Evolutionary conservation across 2,329 filamentous ascomycete genomes (phyloP).

Genomic region (Lasiodiplodia sp.): DNA sequence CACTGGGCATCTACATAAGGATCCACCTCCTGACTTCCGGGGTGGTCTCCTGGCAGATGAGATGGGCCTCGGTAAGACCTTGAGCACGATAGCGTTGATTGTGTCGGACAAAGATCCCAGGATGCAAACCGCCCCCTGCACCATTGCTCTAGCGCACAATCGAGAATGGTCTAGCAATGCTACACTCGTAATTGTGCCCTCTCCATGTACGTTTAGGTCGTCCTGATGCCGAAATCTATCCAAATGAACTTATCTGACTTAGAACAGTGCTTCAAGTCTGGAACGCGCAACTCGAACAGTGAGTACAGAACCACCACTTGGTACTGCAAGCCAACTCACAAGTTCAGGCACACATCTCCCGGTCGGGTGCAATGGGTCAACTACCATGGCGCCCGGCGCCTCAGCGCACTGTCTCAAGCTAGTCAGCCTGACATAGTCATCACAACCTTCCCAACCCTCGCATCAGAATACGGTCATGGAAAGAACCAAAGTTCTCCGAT

Average conservation of each 20-base stretch:
- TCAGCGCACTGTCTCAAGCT: neutral
- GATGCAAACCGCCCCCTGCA: too few species aligned
- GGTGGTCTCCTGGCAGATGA: conserved; percentile 83
- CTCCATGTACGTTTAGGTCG: neutral
- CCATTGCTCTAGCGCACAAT: neutral
- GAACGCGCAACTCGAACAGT: neutral
- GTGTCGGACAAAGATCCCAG: conserved; percentile 12
- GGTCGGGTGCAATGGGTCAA: neutral
- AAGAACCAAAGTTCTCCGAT: neutral
- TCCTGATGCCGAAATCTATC: neutral
- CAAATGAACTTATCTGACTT: too few species aligned
- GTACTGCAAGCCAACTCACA: neutral
- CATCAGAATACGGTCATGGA: neutral
- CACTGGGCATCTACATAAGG: conserved; percentile 43
- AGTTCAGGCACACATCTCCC: neutral
- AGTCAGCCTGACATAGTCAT: neutral
- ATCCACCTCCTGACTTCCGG: conserved; percentile 69
- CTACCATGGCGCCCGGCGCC: neutral
- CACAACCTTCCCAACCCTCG: neutral
- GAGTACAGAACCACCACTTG: neutral
- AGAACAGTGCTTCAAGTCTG: neutral
- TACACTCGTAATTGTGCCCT: neutral
- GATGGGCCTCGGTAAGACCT: conserved; percentile 88
- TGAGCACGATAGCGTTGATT: conserved; percentile 29
- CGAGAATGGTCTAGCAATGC: neutral